Evolutionary conservation across 176 grass and related monocot genomes (phyloP).

Genomic region (Urochloa ruziziensis): DNA sequence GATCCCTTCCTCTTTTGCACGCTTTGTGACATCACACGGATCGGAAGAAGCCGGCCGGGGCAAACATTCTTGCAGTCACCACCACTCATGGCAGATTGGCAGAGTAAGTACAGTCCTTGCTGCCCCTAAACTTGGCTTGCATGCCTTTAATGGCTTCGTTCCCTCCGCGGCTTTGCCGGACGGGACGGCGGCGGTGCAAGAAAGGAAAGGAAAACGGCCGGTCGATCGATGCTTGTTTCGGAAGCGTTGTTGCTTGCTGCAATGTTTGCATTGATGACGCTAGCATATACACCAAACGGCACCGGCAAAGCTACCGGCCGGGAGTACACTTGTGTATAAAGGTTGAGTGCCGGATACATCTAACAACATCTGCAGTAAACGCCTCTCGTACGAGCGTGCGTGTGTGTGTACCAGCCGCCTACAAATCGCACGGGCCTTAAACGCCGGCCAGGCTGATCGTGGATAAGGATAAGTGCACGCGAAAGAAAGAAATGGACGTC

Average conservation of each 20-base stretch:
- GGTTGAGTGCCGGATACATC: background rate
- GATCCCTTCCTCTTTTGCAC: background rate
- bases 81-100: no score
- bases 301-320: background rate
- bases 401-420: background rate
- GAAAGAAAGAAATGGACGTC: background rate
- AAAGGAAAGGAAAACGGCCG: background rate
- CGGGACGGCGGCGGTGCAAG: no score
- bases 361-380: background rate
- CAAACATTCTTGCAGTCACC: background rate
- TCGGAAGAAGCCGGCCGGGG: no score
- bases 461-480: background rate
- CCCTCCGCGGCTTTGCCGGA: background rate
- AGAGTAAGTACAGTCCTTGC: background rate
- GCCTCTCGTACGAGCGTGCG: no score
- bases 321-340: background rate
- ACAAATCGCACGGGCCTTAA: background rate
- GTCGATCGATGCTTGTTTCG: background rate
- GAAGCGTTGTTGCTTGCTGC: background rate
- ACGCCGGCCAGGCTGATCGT: background rate
- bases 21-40: background rate
- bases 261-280: background rate
- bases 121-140: background rate
- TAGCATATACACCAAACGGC: background rate
- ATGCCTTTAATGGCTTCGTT: background rate